Evolutionary conservation across 1,284 basidiomycete genomes (phyloP), one percentile per base, ranked within the genome.

Genomic region (Boletus mariae): DNA sequence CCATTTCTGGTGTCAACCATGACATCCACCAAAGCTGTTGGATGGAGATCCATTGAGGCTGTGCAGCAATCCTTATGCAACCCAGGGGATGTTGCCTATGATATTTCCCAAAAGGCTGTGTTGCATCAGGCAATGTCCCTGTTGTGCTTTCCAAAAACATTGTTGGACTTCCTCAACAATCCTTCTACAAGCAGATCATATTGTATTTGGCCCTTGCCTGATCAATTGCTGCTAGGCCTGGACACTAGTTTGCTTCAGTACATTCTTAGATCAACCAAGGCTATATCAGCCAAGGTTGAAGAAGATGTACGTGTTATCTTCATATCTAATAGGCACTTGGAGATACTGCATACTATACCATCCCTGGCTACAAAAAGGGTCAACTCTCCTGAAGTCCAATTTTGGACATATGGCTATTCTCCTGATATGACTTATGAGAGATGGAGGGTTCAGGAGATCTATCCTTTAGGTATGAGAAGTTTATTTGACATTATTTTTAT

Each of bases 391-490:
- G 74, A 79, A 28, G 62, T 80, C 11, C 79, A 79, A 34, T 87
- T 88, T 59, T 80, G 81, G 61, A 79, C 79, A 0, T 90, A 84
- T 68, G 87, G 87, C 1, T 79, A 80, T 11, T 79, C 85, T 63
- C 64, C 77, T 37, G 75, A 62, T 23, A 69, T 85, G 9, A 64
- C 74, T 8, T 73, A 72, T 9, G 64, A 72, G 6, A 67, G 73
- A 29, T 88, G 85, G 85, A 79, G 78, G 8, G 58, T 87, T 10
- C 73, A 74, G 29, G 82, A 84, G 59, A 78, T 90, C 13, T 88
- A 79, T 63, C 82, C 84, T 28, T 63, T 80, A 57, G 87, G 87
- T 87, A 60, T 51, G 69, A 61, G 11, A 13, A 10, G 28, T 25
- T 49, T 13, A 51, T 34, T 38, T 49, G n/a, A 49, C 48, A 15